Evolutionary conservation across 805 yeast species (phyloP), one percentile per base, ranked within the genome.

Genomic region (Komagataella mondaviorum): DNA sequence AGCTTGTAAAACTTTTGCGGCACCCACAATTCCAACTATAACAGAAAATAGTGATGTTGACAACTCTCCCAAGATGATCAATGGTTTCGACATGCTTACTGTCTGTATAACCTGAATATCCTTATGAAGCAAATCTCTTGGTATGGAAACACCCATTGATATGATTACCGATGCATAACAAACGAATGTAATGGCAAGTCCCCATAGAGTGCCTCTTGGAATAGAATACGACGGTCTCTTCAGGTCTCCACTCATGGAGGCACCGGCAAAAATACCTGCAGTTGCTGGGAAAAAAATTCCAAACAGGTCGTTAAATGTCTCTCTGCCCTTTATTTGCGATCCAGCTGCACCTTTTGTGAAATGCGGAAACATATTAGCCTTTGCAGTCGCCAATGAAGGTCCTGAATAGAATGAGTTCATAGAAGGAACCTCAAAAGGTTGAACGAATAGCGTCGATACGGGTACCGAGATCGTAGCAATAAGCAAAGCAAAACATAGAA

Each of bases 211-310:
- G n/a, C 99, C 99, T 54, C 76, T 75, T 0, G 99, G 99, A 48
- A 93, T 93, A 1, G 95, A 80, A 59, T 77, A 80, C 0, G 96
- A 88, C 0, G 99, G 99, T 51, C 77, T 81, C 52, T 77, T 70
- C 55, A 93, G 72, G 59, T 89, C 96, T 17, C 99, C 98, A 45
- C 96, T 88, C 99, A 93, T 93, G 22, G 96, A 86, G 1, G 99
- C 97, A 16, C 99, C 99, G 2, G 99, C 98, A 65, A 93, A 84
- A 23, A 93, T 90, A 53, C 99, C 99, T 6, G 98, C 96, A 0
- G 99, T 91, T 1, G 99, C 96, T 8, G 99, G 97, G 70, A 93
- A 93, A 63, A 93, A 88, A 47, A 93, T 87, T 3, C 98, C 98
- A 75, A 93, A 93, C 56, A 95, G 67, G 62, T 86, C 85, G 51